Base-by-base conservation (phyloP, 2,329 filamentous ascomycete species). In the Tricladium varicosporioides region DNA sequence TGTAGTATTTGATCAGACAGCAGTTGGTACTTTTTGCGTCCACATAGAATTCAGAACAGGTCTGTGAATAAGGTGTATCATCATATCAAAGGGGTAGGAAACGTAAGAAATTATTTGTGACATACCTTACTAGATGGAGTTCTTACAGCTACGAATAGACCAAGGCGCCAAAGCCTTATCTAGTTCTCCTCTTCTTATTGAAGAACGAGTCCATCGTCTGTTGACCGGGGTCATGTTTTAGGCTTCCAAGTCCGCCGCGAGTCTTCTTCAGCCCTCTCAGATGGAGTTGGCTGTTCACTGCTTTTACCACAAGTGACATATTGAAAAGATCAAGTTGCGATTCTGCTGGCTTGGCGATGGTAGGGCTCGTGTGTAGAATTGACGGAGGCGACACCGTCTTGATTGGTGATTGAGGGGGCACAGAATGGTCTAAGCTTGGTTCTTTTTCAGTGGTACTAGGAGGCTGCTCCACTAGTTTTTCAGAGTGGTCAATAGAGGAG, bases 141-240 rank as follows among this genome's bases (percentile, higher is more conserved):
- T 5, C 40, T 43, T 14, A n/a, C n/a, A n/a, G n/a, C n/a, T n/a
- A n/a, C n/a, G n/a, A 3, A 14, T 16, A 43, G 40, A 43, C 40
- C 9, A 3, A 49, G 31, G 52, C 44, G 11, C 18, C 22, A 11
- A 2, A 16, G 48, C 54, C 32, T 62, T 54, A 66, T 16, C 60
- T 62, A 40, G 53, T 53, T 60, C 59, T 82, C 32, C 74, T 74
- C 68, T 81, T 81, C 67, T 86, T 56, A 5, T 11, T 85, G 72
- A 96, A 92, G 75, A 94, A 96, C 0, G 81, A 81, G 47, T 90
- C 84, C 65, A 97, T 81, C 15, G 82, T 91, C 67, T 81, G 86
- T 71, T 96, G 92, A 48, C 80, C 85, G 10, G 82, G 79, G 70
- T 97, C 92, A 69, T 90, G 86, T 55, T 81, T 80, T 42, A 88